Evolutionary conservation across 257 asterid genomes (phyloP), one percentile per base, ranked within the genome.

Genomic region (Nicotiana sylvestris): DNA sequence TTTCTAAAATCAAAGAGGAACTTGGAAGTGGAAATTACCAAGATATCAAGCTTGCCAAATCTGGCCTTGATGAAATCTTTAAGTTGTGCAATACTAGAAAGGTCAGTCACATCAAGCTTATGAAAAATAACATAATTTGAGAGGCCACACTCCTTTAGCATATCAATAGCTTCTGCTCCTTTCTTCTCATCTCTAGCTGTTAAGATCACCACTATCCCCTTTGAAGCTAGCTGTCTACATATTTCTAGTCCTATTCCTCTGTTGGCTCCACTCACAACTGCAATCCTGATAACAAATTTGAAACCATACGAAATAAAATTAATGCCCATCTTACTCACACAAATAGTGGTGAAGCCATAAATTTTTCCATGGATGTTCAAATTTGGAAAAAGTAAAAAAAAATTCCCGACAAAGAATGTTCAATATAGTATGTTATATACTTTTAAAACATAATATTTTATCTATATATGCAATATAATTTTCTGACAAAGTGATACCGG

Each of bases 221-320:
- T 30, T 2, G 84, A 81, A 61, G 89, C 90, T 39, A 89, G 82
- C 39, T 85, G 88, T 67, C 77, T 78, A 84, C 90, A 87, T 21
- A 89, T 85, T 66, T 80, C 91, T 29, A 83, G 64, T 13, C 90
- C 92, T 4, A 89, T 89, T 43, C 94, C 91, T 74, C 83, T 88
- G 60, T 89, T 87, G 43, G 88, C 88, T 46, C 94, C 91, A 0
- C 88, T 85, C 39, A 91, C 94, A 58, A 91, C 88, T 51, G 91
- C 94, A 82, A 55, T 76, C 82, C 92, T 89, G 83, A 81, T 62
- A 53, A 10, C 9, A 15, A 65, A 61, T 55, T 55, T 55, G 60
- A 18, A n/a, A 57, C 64, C 64, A 57, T 57, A 57, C 0, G 1
- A 33, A 33, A 17, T 33, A 2, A 2, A 57, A 57, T 4, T 55